Evolutionary conservation across 345 rosid species (phyloP).

Genomic region (Citrus australasica): DNA sequence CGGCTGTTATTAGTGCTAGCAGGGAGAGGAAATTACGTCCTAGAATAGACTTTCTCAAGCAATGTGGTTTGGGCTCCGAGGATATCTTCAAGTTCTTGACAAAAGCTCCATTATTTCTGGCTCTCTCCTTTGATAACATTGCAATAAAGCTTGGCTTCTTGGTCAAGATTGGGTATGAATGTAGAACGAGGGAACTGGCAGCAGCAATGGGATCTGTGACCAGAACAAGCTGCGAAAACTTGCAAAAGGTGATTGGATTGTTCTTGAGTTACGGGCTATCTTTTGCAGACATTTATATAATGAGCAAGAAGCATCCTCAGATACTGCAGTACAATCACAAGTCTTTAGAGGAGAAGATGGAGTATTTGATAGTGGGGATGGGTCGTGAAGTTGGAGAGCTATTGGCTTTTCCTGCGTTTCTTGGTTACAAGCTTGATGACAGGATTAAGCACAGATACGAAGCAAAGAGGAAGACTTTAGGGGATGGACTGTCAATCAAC

Average conservation of each 20-base stretch:
- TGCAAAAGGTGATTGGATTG: slow-evolving; percentile 70
- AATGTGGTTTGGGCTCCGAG: slow-evolving; percentile 54
- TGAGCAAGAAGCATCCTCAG: slow-evolving; percentile 88
- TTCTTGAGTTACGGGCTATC: slow-evolving; percentile 62
- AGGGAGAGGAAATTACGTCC: slow-evolving; percentile 69
- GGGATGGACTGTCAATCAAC: slow-evolving; percentile 66
- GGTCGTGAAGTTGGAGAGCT: slow-evolving; percentile 75
- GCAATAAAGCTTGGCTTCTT: slow-evolving; percentile 58
- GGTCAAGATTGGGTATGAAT: slow-evolving; percentile 61
- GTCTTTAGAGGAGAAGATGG: slow-evolving; percentile 66
- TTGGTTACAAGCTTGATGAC: slow-evolving; percentile 74
- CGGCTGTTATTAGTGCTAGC: slow-evolving; percentile 57
- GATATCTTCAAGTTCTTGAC: slow-evolving; percentile 71
- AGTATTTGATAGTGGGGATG: slow-evolving; percentile 68
- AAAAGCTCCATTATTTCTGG: slow-evolving; percentile 65
- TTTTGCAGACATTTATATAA: slow-evolving; percentile 44
- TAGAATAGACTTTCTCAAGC: slow-evolving; percentile 62
- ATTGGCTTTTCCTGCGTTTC: slow-evolving; percentile 72
- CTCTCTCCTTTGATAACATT: slow-evolving; percentile 56
- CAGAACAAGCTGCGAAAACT: slow-evolving; percentile 68
- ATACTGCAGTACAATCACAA: slow-evolving; percentile 54
- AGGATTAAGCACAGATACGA: slow-evolving; percentile 75
- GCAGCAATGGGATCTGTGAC: slow-evolving; percentile 70
- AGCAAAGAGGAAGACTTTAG: slow-evolving; percentile 48
- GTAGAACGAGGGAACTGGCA: slow-evolving; percentile 57